phyloP scores from a whole-genome alignment of 805 yeast species.

The Metschnikowia hibisci region DNA sequence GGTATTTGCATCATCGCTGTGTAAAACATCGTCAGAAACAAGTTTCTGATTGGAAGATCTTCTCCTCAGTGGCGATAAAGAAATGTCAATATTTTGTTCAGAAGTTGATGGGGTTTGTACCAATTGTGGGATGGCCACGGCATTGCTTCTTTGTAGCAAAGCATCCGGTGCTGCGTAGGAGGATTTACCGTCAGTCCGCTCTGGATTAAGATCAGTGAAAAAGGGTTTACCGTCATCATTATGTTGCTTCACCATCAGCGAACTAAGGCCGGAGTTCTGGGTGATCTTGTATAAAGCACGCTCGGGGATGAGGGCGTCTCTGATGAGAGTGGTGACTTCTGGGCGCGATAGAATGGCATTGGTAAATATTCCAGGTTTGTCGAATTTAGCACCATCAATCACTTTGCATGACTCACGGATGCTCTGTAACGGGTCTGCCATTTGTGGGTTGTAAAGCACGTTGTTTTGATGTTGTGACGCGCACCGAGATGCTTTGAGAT shows the following conservation, averaged over 20 bases:
- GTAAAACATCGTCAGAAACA: constrained; percentile 12
- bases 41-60: constrained; percentile 7
- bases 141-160: constrained; percentile 25
- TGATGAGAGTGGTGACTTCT: constrained; percentile 50
- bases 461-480: constrained; percentile 1
- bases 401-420: constrained; percentile 28
- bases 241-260: constrained; percentile 3
- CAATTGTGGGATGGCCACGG: constrained; percentile 27
- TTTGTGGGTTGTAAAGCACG: not conserved
- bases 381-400: constrained; percentile 43
- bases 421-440: constrained; percentile 11
- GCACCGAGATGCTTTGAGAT: not conserved
- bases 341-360: constrained; percentile 55
- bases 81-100: constrained; percentile 4
- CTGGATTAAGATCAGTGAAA: constrained; percentile 17
- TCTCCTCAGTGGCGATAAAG: constrained; percentile 17
- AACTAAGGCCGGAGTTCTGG: constrained; percentile 27
- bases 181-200: constrained; percentile 49
- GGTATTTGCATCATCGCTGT: constrained; percentile 37
- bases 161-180: constrained; percentile 31
- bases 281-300: constrained; percentile 46
- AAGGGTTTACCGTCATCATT: constrained; percentile 1
- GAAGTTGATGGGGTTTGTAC: not conserved
- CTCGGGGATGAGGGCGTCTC: constrained; percentile 56
- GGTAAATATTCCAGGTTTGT: constrained; percentile 59